These are phyloP conservation scores for Pistacia integerrima DNA, from an alignment of 345 rosid genomes.

Conservation along the genomic window DNA sequence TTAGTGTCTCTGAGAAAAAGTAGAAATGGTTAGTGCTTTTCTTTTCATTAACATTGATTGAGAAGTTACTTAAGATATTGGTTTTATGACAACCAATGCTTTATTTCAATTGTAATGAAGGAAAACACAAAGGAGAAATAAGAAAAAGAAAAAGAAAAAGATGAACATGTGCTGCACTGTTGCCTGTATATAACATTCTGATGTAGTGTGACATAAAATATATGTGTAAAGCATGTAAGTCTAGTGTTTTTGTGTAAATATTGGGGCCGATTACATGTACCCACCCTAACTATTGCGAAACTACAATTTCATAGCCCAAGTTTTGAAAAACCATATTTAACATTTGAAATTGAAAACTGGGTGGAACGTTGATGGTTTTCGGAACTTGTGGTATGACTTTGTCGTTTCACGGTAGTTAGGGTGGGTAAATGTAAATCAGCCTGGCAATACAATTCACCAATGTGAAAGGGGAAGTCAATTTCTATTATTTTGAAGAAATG, in stretches of 20 bases:
- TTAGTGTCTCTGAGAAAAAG: neutral
- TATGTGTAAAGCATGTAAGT: neutral
- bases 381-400: too few species aligned
- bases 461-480: neutral
- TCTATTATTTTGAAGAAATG: neutral
- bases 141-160: neutral
- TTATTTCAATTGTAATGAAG: neutral
- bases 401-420: too few species aligned
- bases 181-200: neutral
- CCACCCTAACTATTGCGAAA: too few species aligned
- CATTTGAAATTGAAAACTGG: too few species aligned
- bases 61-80: neutral
- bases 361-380: too few species aligned
- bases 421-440: too few species aligned
- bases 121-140: neutral
- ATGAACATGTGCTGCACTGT: neutral
- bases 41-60: neutral
- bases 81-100: neutral
- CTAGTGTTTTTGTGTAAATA: neutral
- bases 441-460: neutral
- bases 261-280: too few species aligned
- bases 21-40: neutral
- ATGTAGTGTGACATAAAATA: neutral
- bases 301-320: too few species aligned
- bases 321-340: too few species aligned